Conservation (phyloP, 352 stramenopile species). For the Phytophthora syringae region DNA sequence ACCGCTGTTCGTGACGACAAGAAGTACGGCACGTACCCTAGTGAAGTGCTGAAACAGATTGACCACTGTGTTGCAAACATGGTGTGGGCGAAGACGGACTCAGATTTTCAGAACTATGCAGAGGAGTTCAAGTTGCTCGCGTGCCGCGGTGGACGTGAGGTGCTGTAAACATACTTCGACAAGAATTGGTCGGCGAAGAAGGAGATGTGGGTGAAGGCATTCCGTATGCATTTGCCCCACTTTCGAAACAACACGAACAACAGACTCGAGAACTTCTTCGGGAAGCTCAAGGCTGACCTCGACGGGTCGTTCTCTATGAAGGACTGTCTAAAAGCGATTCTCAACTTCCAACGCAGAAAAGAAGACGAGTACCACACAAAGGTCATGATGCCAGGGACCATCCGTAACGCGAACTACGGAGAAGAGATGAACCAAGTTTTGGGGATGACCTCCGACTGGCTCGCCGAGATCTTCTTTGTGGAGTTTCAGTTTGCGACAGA, state of each 20-base stretch:
- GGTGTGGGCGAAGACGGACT: neutral
- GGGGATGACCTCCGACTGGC: neutral
- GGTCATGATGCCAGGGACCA: neutral
- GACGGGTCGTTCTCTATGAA: neutral
- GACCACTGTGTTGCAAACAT: neutral
- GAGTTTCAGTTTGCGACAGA: neutral
- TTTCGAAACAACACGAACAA: slow-evolving; percentile 6
- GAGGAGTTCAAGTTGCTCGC: neutral
- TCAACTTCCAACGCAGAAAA: neutral
- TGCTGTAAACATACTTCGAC: slow-evolving; percentile 1
- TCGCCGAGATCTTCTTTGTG: neutral
- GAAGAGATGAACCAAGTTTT: slow-evolving; percentile 4
- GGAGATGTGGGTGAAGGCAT: slow-evolving; percentile 4
- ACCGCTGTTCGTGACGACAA: neutral
- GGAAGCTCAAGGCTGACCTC: neutral
- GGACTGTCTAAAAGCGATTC: neutral
- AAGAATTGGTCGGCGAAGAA: neutral
- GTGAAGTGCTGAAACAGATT: neutral
- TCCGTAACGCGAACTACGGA: neutral
- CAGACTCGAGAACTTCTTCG: neutral
- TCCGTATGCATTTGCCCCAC: neutral
- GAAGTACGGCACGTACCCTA: slow-evolving; percentile 3
- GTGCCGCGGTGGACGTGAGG: neutral
- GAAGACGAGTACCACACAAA: neutral
- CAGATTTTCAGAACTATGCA: neutral